Evolutionary conservation across 352 stramenopile genomes (phyloP).

Genomic region (Ophiocytium majus): DNA sequence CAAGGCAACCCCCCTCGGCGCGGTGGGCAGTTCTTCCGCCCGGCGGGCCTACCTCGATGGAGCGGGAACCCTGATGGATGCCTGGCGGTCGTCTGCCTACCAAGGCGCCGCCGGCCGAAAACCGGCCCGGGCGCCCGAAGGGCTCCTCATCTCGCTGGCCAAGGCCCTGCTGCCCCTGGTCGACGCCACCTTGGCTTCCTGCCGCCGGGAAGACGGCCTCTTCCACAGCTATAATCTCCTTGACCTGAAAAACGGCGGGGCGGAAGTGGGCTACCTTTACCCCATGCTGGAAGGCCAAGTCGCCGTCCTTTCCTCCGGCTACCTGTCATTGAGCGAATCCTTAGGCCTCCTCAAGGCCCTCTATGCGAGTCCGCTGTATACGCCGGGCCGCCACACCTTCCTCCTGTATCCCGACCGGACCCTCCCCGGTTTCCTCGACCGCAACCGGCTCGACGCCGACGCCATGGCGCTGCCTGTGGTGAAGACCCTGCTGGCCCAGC

Average conservation of each 20-base stretch:
- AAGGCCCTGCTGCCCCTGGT: neutral
- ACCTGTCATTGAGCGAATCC: neutral
- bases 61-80: neutral
- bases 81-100: neutral
- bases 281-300: neutral
- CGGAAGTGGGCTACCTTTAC: neutral
- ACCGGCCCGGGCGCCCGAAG: no score
- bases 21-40: neutral
- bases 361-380: neutral
- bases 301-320: neutral
- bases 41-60: neutral
- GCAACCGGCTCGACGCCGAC: neutral
- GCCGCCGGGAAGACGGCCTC: neutral
- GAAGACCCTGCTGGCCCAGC: neutral
- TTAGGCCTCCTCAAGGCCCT: neutral
- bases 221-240: neutral
- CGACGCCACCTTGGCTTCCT: neutral
- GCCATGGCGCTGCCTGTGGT: neutral
- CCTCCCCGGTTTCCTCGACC: neutral
- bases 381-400: neutral
- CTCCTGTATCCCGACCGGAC: neutral
- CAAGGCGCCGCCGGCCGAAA: no score
- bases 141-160: neutral
- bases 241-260: neutral
- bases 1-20: neutral